These are phyloP conservation scores for Boeremia exigua DNA, from an alignment of 2,329 filamentous ascomycete species.

Conservation along the genomic window DNA sequence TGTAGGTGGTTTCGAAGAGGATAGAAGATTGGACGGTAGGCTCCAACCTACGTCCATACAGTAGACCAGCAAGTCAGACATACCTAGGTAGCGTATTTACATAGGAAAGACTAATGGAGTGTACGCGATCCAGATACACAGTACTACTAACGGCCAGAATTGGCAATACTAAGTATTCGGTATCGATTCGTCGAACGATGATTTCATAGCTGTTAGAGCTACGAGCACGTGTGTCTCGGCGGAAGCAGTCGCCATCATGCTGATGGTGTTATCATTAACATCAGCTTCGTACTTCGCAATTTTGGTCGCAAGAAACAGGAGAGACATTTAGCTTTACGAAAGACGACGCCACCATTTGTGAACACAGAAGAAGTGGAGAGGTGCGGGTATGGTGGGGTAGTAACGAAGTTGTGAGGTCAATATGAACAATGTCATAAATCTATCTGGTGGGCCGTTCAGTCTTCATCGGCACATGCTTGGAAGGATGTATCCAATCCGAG, in stretches of 20 bases:
- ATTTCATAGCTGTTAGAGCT: slow-evolving; percentile 18
- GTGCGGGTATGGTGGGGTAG: too few species aligned
- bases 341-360: too few species aligned
- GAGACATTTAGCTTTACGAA: too few species aligned
- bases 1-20: slow-evolving; percentile 32
- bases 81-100: slow-evolving; percentile 19
- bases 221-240: slow-evolving; percentile 6
- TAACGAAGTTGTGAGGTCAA: too few species aligned
- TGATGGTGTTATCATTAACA: background rate
- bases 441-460: too few species aligned
- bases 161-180: slow-evolving; percentile 24
- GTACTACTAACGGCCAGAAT: slow-evolving; percentile 16
- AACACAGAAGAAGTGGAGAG: too few species aligned
- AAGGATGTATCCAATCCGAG: too few species aligned
- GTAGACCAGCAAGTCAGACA: slow-evolving; percentile 24
- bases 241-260: background rate
- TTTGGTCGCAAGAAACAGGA: too few species aligned
- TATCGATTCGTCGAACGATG: slow-evolving; percentile 24
- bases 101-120: slow-evolving; percentile 12
- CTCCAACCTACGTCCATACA: slow-evolving; percentile 27
- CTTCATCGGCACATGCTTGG: too few species aligned
- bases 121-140: slow-evolving; percentile 18
- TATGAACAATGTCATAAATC: too few species aligned
- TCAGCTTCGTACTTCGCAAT: too few species aligned
- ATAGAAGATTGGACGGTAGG: slow-evolving; percentile 34